These are phyloP conservation scores for Candida buenavistaensis DNA, from an alignment of 1,139 yeast genomes.

Conservation along the genomic window DNA sequence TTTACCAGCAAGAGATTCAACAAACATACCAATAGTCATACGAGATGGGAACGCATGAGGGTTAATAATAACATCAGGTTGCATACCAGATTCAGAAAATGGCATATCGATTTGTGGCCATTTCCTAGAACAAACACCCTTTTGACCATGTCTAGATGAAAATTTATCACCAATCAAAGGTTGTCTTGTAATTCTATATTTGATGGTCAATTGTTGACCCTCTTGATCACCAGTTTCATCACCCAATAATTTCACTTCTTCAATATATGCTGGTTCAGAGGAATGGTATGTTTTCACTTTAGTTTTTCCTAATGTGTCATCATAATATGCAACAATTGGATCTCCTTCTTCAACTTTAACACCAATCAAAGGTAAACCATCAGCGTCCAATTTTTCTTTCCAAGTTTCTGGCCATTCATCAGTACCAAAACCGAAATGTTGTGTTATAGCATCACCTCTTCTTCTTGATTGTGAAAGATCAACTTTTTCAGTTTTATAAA, in stretches of 20 bases:
- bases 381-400: conserved; percentile 84
- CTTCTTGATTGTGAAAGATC: conserved; percentile 78
- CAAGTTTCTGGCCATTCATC: conserved; percentile 92
- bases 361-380: conserved; percentile 93
- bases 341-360: conserved; percentile 90
- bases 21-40: conserved; percentile 99
- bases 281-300: conserved; percentile 92
- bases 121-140: conserved; percentile 98
- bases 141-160: conserved; percentile 98
- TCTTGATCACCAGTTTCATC: conserved; percentile 74
- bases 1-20: conserved; percentile 95
- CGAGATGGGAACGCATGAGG: conserved; percentile 99
- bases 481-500: conserved; percentile 89
- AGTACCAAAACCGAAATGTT: conserved; percentile 91
- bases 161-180: conserved; percentile 98
- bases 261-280: conserved; percentile 91
- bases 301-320: conserved; percentile 88
- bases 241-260: conserved; percentile 89
- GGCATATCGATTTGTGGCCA: conserved; percentile 99
- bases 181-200: conserved; percentile 86
- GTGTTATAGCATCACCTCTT: conserved; percentile 92
- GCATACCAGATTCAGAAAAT: conserved; percentile 91
- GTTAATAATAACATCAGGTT: conserved; percentile 95
- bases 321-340: conserved; percentile 90
- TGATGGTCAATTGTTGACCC: conserved; percentile 82